Conservation (phyloP, 805 yeast species). For the Candida caryicola region DNA sequence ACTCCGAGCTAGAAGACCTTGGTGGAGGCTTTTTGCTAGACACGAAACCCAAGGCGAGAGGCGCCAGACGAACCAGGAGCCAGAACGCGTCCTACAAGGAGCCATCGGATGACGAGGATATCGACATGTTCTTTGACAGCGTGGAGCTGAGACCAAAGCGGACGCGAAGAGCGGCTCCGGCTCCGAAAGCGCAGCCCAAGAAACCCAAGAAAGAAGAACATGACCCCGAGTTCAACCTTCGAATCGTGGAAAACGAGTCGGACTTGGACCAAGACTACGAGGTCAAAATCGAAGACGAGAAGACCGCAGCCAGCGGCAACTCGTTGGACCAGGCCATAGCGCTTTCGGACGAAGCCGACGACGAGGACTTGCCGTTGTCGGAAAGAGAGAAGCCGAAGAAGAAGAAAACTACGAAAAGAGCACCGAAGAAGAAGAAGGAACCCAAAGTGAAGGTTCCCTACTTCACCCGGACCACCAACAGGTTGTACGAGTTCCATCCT, state of each 20-base stretch:
- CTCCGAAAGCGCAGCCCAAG: constrained; percentile 8
- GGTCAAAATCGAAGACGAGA: constrained; percentile 23
- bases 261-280: constrained; percentile 18
- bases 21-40: constrained; percentile 45
- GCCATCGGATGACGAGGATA: constrained; percentile 20
- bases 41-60: constrained; percentile 23
- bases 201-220: constrained; percentile 12
- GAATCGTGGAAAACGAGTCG: constrained; percentile 7
- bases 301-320: constrained; percentile 19
- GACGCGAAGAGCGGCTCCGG: constrained; percentile 9
- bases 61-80: constrained; percentile 9
- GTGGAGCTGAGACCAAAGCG: constrained; percentile 6
- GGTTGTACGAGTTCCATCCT: constrained; percentile 74
- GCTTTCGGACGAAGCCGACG: constrained; percentile 27
- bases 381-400: constrained; percentile 16
- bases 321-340: constrained; percentile 23
- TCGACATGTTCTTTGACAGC: constrained; percentile 10
- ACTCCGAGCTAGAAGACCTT: constrained; percentile 2
- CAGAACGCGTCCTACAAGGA: constrained; percentile 22
- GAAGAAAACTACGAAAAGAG: constrained; percentile 20
- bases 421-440: constrained; percentile 31
- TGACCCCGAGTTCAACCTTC: constrained; percentile 13
- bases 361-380: constrained; percentile 11
- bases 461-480: constrained; percentile 65
- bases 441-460: constrained; percentile 62